Evolutionary conservation across 805 yeast species (phyloP), one percentile per base, ranked within the genome.

Genomic region (Yarrowia sp.): DNA sequence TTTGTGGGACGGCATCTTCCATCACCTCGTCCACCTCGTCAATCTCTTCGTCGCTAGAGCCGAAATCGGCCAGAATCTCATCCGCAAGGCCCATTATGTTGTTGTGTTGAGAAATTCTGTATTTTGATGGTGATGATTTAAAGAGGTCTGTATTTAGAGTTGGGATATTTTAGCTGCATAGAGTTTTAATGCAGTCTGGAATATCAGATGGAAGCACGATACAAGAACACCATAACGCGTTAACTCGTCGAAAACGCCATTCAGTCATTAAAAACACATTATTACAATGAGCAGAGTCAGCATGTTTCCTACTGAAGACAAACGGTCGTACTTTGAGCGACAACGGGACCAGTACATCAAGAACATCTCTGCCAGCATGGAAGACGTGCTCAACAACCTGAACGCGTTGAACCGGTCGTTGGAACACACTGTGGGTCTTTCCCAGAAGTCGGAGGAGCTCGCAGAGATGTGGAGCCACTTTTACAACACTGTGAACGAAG

Each of bases 381-480:
- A 88, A 72, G 83, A 88, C 0, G 89, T 89, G 8, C 79, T 89
- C 65, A 82, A 85, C 73, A 87, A 87, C 72, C 77, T 90, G 69
- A 89, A 88, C 72, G 83, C 87, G 22, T 79, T 90, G 70, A 89
- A 89, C 74, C 81, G 91, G 53, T 84, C 92, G 0, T 78, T 90
- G 65, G 89, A 88, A 72, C 87, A 85, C 52, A 84, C 87, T 2
- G 83, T 89, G 15, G 88, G 89, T 26, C 91, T 90, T 2, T 93
- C 95, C 1, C 86, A 87, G 74, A 93, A 89, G 70, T 90, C 89
- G 73, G 90, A 89, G 69, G 84, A 85, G 64, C 90, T 89, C 15
- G 84, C 92, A 2, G 78, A 82, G n/a, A 79, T 89, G 43, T 90
- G 96, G 96, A 79, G 83, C 42, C 83, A 83, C 45, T 89, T 89